phyloP scores from a whole-genome alignment of 2,329 filamentous ascomycete species.

The Cladophialophora bantiana region DNA sequence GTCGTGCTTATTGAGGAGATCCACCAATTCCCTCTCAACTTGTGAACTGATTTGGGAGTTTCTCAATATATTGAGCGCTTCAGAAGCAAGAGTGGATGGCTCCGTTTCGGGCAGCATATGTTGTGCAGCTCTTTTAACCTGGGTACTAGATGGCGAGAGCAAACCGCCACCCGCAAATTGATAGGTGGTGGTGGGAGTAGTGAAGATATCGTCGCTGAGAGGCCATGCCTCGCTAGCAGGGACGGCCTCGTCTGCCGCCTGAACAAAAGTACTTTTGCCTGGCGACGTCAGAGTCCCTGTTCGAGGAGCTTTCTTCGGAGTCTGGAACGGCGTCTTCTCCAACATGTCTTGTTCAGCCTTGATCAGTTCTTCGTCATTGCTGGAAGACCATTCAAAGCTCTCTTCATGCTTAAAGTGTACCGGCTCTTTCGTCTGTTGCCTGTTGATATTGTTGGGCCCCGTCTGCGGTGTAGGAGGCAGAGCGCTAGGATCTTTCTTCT shows the following conservation, averaged over 20 bases:
- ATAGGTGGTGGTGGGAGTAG: slow-evolving; percentile 36
- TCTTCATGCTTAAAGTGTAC: slow-evolving; percentile 46
- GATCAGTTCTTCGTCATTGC: slow-evolving; percentile 47
- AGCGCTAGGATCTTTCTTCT: slow-evolving; percentile 24
- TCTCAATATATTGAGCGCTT: slow-evolving; percentile 45
- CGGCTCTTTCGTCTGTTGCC: slow-evolving; percentile 5
- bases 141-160: slow-evolving; percentile 34
- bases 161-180: slow-evolving; percentile 27
- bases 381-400: slow-evolving; percentile 49
- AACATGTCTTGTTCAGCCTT: slow-evolving; percentile 41
- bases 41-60: slow-evolving; percentile 45
- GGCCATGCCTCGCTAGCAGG: slow-evolving; percentile 24
- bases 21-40: slow-evolving; percentile 48
- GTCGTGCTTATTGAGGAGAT: slow-evolving; percentile 63
- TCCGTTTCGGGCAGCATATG: slow-evolving; percentile 40
- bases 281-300: slow-evolving; percentile 46
- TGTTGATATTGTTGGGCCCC: neutral
- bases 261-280: slow-evolving; percentile 47
- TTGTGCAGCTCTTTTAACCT: slow-evolving; percentile 20
- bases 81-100: slow-evolving; percentile 43
- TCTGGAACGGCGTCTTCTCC: slow-evolving; percentile 39
- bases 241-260: slow-evolving; percentile 37
- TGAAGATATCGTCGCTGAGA: slow-evolving; percentile 38
- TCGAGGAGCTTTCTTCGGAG: slow-evolving; percentile 49
- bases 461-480: slow-evolving; percentile 34